Evolutionary conservation across 441 rosid species (phyloP), one percentile per base, ranked within the genome.

Genomic region (Codiaeum variegatum): DNA sequence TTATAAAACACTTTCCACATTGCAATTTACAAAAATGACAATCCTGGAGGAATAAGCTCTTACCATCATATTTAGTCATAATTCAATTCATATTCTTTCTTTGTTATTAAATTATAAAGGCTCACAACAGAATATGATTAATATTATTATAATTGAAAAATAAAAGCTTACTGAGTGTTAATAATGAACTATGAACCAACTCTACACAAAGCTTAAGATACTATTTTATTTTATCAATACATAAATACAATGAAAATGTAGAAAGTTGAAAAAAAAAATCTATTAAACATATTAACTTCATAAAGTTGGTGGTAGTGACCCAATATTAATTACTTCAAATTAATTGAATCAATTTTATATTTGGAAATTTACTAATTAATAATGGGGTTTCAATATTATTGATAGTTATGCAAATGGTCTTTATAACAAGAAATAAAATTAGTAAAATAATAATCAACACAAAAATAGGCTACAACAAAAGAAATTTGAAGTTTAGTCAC

Each of bases 311-410:
- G 99, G 99, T 23, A 95, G 77, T 54, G 97, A 82, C 51, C 99
- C 99, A 5, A 95, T 82, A 0, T 98, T 91, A 72, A 95, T 94
- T 51, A 81, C 78, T 80, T 90, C 92, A 73, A 95, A 93, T 75
- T 90, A 67, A 93, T 96, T 16, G 99, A 85, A 36, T 95, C 97
- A 62, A 95, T 95, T 78, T 95, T 95, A 81, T 91, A 95, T 73
- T 93, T 91, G 5, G 97, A 95, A 73, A 93, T 93, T 84, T 93
- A 95, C 84, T 95, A 93, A 40, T 88, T 95, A 66, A 95, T 91
- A 75, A 95, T 91, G 5, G 99, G 99, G 77, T 84, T 31, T 90
- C 94, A 76, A 90, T 90, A 65, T 83, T 78, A 80, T 81, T 85
- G 18, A 82, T 92, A 15, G 91, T 95, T 80, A 85, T 86, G 81